phyloP scores from a whole-genome alignment of 1,139 yeast species.

The Hyphopichia fennica region DNA sequence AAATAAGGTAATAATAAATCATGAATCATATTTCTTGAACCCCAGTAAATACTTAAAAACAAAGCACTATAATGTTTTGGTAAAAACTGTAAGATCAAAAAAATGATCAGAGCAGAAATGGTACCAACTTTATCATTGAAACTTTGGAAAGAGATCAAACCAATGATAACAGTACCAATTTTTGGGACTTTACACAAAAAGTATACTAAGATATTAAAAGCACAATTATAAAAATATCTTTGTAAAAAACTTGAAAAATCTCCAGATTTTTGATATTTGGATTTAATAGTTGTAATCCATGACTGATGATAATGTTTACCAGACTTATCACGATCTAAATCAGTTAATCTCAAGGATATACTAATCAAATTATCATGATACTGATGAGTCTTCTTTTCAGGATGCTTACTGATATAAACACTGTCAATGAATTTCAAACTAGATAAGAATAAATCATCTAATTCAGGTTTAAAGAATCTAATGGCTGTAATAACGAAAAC shows the following conservation, averaged over 20 bases:
- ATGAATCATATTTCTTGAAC: conserved; percentile 42
- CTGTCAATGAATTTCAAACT: conserved; percentile 43
- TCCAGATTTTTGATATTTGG: conserved; percentile 12
- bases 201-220: conserved; percentile 18
- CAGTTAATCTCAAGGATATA: conserved; percentile 9
- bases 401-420: conserved; percentile 34
- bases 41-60: conserved; percentile 46
- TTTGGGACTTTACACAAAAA: conserved; percentile 31
- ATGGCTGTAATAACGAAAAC: conserved; percentile 40
- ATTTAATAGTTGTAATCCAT: conserved; percentile 4
- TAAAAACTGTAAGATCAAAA: conserved; percentile 29
- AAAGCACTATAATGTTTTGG: conserved; percentile 35
- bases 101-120: conserved; percentile 38
- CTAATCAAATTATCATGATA: conserved; percentile 15
- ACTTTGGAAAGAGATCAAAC: conserved; percentile 42
- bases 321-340: conserved; percentile 4
- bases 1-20: conserved; percentile 57
- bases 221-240: conserved; percentile 20
- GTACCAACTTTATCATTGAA: conserved; percentile 50
- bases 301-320: conserved; percentile 2
- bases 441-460: conserved; percentile 40
- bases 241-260: conserved; percentile 14
- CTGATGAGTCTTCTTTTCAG: conserved; percentile 17
- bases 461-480: conserved; percentile 35
- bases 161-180: conserved; percentile 42